These are phyloP conservation scores for Picochlorum costavermella DNA, from an alignment of 139 green algal species.

Conservation along the genomic window DNA sequence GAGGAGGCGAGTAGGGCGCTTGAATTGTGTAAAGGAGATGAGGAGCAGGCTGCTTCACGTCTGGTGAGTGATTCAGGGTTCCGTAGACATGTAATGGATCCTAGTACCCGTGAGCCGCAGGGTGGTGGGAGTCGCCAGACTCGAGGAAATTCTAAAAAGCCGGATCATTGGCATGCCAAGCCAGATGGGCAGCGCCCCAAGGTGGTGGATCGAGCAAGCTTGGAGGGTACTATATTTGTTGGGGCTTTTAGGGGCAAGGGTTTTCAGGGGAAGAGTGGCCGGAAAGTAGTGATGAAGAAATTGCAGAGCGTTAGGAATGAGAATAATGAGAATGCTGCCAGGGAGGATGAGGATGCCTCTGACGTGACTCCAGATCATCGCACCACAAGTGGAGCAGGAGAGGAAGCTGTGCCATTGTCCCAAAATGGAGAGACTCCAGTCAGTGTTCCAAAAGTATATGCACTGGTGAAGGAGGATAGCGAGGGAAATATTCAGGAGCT, in stretches of 20 bases:
- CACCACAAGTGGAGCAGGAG: neutral
- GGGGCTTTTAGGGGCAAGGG: slow-evolving; percentile 37
- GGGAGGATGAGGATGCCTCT: slow-evolving; percentile 15
- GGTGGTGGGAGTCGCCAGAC: neutral
- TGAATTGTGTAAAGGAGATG: slow-evolving; percentile 53
- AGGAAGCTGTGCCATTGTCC: neutral
- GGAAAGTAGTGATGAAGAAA: slow-evolving; percentile 6
- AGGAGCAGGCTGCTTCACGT: slow-evolving; percentile 50
- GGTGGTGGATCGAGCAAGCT: slow-evolving; percentile 29
- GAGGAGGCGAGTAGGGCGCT: slow-evolving; percentile 49
- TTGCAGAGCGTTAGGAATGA: slow-evolving; percentile 1
- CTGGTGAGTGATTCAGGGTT: slow-evolving; percentile 51
- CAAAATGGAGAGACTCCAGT: neutral
- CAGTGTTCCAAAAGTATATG: slow-evolving; percentile 6
- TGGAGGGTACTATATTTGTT: slow-evolving; percentile 32
- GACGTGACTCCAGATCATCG: slow-evolving; percentile 6
- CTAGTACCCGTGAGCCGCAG: neutral
- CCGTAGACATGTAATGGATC: slow-evolving; percentile 11
- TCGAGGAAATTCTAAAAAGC: neutral
- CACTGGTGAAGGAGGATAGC: slow-evolving; percentile 10
- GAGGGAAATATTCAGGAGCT: slow-evolving; percentile 5
- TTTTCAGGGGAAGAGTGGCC: slow-evolving; percentile 14
- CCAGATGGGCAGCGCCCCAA: slow-evolving; percentile 30
- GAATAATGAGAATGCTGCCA: neutral
- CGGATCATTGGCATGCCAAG: neutral